Conservation (phyloP, 2,329 filamentous ascomycete species). For the Ophiostoma sp. region DNA sequence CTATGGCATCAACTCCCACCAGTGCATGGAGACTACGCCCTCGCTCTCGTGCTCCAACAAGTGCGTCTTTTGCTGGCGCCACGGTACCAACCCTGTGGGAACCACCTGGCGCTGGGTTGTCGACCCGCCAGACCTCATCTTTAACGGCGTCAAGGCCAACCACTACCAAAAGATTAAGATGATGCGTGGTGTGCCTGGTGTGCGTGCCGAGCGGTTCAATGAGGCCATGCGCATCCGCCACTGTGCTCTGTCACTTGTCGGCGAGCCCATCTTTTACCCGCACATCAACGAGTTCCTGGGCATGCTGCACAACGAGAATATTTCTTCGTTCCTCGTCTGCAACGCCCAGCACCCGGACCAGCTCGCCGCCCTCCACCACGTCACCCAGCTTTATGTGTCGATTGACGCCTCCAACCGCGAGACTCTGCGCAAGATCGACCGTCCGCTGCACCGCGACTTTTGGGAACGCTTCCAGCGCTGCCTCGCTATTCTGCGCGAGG, state of each 20-base stretch:
- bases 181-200: conserved; percentile 89
- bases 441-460: conserved; percentile 91
- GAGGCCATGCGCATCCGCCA: conserved; percentile 93
- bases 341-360: conserved; percentile 96
- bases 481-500: conserved; percentile 82
- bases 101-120: conserved; percentile 97
- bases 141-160: conserved; percentile 82
- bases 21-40: conserved; percentile 97
- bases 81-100: conserved; percentile 94
- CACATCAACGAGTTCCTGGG: conserved; percentile 90
- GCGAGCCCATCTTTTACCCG: conserved; percentile 98
- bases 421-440: conserved; percentile 81
- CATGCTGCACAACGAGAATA: conserved; percentile 80
- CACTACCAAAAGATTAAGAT: conserved; percentile 99
- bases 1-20: conserved; percentile 93
- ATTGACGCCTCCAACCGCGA: conserved; percentile 94
- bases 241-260: conserved; percentile 87
- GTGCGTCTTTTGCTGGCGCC: conserved; percentile 98
- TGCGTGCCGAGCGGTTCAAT: conserved; percentile 84
- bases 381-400: conserved; percentile 94
- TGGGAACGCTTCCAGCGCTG: conserved; percentile 95
- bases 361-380: conserved; percentile 74
- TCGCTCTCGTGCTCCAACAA: conserved; percentile 97
- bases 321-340: conserved; percentile 93
- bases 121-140: conserved; percentile 86